Evolutionary conservation across 139 green algal genomes (phyloP).

Genomic region (Yamagishiella unicocca): DNA sequence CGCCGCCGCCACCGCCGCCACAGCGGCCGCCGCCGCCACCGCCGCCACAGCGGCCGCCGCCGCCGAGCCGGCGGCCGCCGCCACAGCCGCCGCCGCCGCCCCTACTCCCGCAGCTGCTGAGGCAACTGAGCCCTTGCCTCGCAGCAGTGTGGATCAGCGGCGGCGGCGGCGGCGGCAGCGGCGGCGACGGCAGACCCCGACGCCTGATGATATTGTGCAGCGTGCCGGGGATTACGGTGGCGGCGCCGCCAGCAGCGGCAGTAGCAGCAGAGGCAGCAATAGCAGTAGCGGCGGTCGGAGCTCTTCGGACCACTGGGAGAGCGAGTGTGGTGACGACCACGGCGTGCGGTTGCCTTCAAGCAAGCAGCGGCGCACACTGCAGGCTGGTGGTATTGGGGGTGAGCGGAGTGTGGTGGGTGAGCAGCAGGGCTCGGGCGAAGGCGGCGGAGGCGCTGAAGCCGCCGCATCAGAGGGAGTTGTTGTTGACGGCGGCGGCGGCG

Average conservation of each 20-base stretch:
- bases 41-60: not conserved
- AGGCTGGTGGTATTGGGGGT: too few relatives aligned
- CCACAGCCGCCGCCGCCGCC: too few relatives aligned
- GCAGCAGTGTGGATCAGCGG: too few relatives aligned
- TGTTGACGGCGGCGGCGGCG: not conserved
- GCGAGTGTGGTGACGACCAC: not conserved
- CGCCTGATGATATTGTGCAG: too few relatives aligned
- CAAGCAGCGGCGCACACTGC: too few relatives aligned
- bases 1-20: not conserved
- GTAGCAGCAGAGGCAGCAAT: not conserved
- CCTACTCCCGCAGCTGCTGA: too few relatives aligned
- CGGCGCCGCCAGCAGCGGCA: not conserved
- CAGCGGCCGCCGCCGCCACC: not conserved
- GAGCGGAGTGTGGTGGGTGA: too few relatives aligned
- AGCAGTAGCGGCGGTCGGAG: not conserved
- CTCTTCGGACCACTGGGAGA: slow-evolving; percentile 18
- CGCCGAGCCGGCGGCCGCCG: not conserved
- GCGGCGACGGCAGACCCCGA: too few relatives aligned
- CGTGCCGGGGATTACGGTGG: not conserved
- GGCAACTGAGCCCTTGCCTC: too few relatives aligned
- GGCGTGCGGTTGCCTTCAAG: too few relatives aligned
- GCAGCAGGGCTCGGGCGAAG: too few relatives aligned
- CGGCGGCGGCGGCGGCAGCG: too few relatives aligned
- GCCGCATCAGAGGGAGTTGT: not conserved
- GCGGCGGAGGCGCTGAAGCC: not conserved